Conservation (phyloP, 768 basidiomycete species). For the Tricholoma hemisulphureum region DNA sequence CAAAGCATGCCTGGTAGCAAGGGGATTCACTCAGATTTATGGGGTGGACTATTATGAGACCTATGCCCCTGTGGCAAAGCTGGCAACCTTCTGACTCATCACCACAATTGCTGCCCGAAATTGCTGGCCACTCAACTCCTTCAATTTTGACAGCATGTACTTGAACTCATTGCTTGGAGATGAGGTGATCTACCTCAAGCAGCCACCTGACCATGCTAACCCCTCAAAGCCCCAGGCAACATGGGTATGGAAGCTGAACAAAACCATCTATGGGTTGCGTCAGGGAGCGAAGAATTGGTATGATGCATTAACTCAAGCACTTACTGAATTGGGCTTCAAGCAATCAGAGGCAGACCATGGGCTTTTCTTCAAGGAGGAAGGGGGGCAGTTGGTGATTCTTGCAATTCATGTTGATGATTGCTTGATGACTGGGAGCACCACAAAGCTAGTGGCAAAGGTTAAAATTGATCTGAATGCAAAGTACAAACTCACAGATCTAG, state of each 20-base stretch:
- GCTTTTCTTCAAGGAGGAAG: constrained; percentile 15
- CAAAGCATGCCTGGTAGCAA: no score
- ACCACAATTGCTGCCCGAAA: constrained; percentile 29
- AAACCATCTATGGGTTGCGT: neutral
- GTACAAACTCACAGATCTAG: neutral
- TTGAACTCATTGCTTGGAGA: no score
- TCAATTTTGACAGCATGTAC: no score
- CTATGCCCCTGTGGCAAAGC: no score
- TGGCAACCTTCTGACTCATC: constrained; percentile 14
- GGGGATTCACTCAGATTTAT: no score
- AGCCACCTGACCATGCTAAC: no score
- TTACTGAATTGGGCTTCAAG: constrained; percentile 20
- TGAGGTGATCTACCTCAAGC: no score
- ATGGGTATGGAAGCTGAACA: no score
- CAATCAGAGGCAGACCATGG: constrained; percentile 20
- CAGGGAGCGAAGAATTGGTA: constrained; percentile 9
- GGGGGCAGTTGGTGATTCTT: neutral
- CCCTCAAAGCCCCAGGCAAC: no score
- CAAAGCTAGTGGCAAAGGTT: neutral
- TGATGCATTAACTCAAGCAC: constrained; percentile 17
- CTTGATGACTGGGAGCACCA: neutral
- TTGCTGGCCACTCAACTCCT: no score
- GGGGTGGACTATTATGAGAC: no score
- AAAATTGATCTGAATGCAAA: neutral
- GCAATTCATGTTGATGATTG: constrained; percentile 2